These are phyloP conservation scores for Dactylellina leptospora DNA, from an alignment of 2,329 filamentous ascomycete species.

Conservation along the genomic window DNA sequence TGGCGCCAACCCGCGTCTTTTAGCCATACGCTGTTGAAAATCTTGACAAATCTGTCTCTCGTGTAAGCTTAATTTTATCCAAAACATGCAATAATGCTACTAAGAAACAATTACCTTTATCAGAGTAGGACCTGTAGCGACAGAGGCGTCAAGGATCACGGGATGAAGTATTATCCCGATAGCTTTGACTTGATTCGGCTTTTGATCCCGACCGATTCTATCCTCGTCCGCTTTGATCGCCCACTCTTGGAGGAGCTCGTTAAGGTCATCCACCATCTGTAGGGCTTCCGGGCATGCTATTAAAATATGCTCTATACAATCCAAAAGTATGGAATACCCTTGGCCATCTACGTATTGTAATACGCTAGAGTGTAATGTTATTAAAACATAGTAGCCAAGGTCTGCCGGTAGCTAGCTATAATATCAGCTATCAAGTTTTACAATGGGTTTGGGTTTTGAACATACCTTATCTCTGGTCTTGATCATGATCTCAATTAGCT, in stretches of 20 bases:
- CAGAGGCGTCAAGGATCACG: conserved; percentile 42
- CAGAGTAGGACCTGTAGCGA: conserved; percentile 42
- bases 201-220: conserved; percentile 37
- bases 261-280: conserved; percentile 47
- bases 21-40: conserved; percentile 54
- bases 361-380: conserved; percentile 33
- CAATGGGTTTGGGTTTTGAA: not conserved
- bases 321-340: conserved; percentile 35
- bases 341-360: conserved; percentile 43
- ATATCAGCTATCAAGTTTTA: not conserved
- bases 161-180: conserved; percentile 49
- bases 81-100: not conserved
- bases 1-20: conserved; percentile 55
- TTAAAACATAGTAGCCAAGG: conserved; percentile 46
- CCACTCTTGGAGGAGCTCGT: conserved; percentile 47
- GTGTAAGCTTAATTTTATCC: not conserved
- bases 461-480: conserved; percentile 33
- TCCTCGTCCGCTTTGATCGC: conserved; percentile 44
- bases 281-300: conserved; percentile 27
- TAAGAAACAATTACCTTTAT: conserved; percentile 27
- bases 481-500: conserved; percentile 40
- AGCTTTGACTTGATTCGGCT: conserved; percentile 41
- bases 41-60: conserved; percentile 53
- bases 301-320: conserved; percentile 40
- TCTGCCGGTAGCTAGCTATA: conserved; percentile 29